phyloP scores from a whole-genome alignment of 345 rosid species.

The Toxicodendron radicans region DNA sequence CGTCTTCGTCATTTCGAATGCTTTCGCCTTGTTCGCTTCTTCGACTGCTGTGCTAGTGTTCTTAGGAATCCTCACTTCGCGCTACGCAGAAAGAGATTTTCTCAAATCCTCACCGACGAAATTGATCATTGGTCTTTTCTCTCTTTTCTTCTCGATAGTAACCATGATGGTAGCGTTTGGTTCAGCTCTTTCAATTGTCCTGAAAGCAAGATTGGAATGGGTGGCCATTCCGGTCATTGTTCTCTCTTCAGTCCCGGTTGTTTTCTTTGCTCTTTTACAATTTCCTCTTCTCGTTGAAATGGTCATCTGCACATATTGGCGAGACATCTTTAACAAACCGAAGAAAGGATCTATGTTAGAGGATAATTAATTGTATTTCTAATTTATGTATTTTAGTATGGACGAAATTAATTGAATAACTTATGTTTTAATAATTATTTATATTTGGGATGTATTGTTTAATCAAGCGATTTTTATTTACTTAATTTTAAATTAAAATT shows the following conservation, averaged over 20 bases:
- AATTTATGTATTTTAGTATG: no score
- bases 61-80: slow-evolving; percentile 2
- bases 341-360: neutral
- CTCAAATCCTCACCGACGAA: slow-evolving; percentile 1
- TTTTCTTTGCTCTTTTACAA: neutral
- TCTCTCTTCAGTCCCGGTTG: neutral
- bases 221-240: neutral
- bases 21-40: neutral
- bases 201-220: neutral
- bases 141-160: neutral
- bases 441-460: no score
- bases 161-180: neutral
- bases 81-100: neutral
- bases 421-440: no score
- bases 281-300: slow-evolving; percentile 1
- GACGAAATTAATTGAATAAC: no score
- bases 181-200: neutral
- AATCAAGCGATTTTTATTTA: no score
- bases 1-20: neutral
- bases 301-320: neutral
- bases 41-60: neutral
- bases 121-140: neutral
- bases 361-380: neutral
- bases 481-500: no score
- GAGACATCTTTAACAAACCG: neutral